phyloP scores from a whole-genome alignment of 2,329 filamentous ascomycete genomes.

The Botrytis pseudocinerea region DNA sequence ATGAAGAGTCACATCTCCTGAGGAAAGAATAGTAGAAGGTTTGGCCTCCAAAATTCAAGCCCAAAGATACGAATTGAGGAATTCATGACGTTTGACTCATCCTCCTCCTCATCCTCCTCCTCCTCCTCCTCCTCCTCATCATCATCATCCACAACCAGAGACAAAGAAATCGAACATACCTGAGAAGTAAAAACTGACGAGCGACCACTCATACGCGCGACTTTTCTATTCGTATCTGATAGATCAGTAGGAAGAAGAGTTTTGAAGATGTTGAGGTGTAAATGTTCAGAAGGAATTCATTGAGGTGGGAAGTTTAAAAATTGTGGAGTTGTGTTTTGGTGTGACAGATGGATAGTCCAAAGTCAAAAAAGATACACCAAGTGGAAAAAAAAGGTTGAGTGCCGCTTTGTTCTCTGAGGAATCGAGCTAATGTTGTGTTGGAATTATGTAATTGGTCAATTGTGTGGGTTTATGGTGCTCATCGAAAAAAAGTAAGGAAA shows the following conservation, averaged over 20 bases:
- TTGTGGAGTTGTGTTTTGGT: constrained; percentile 5
- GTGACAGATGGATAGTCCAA: background rate
- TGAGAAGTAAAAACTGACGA: constrained; percentile 84
- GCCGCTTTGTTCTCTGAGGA: constrained; percentile 7
- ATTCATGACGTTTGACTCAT: background rate
- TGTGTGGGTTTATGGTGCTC: background rate
- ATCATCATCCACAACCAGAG: constrained; percentile 17
- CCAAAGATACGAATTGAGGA: background rate
- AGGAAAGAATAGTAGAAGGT: background rate
- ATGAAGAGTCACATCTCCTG: background rate
- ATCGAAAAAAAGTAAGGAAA: background rate
- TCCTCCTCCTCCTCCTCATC: too few relatives aligned
- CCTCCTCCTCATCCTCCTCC: background rate
- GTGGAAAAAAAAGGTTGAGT: constrained; percentile 16
- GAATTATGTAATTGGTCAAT: constrained; percentile 13
- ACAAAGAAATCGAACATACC: constrained; percentile 51
- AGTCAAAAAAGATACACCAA: background rate
- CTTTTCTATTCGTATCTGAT: constrained; percentile 26
- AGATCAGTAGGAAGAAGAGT: constrained; percentile 8
- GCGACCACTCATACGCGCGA: constrained; percentile 83
- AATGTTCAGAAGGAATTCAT: background rate
- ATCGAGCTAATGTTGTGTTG: background rate
- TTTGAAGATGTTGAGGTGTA: background rate
- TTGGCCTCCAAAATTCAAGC: background rate
- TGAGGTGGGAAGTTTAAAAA: constrained; percentile 12